A percentile compares a stretch with the other conserved stretches of the same genome.
Conservation (phyloP, 192 early-diverging fungal species). For the Rhizophagus prolifer region DNA sequence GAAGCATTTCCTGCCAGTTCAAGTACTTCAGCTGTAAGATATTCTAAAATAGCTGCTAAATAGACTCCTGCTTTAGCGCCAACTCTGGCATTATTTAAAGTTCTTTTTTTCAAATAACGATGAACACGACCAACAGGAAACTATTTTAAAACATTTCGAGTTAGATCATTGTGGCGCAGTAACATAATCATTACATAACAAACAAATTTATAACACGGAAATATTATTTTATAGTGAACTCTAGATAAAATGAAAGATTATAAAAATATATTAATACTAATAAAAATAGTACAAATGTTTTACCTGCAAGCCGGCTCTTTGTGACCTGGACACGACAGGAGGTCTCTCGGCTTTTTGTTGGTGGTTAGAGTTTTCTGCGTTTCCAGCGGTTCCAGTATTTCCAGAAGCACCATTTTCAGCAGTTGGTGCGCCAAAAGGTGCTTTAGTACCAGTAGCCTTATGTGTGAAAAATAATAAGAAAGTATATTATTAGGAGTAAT, state of each 20-base stretch:
- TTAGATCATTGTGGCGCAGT: background rate
- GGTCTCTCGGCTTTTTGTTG: constrained; percentile 39
- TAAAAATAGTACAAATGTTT: background rate
- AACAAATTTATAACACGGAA: background rate
- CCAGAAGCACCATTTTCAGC: background rate
- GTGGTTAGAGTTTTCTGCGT: background rate
- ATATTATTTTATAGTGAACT: too few relatives aligned
- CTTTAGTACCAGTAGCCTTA: constrained; percentile 19
- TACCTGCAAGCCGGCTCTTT: constrained; percentile 64
- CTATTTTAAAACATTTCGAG: constrained; percentile 38
- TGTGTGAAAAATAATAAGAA: background rate
- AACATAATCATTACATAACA: background rate
- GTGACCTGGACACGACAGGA: constrained; percentile 57
- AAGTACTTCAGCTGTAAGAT: constrained; percentile 89
- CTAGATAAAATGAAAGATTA: too few relatives aligned
- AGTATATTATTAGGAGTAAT: background rate
- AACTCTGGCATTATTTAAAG: constrained; percentile 79
- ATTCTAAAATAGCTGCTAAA: constrained; percentile 89
- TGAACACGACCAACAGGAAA: constrained; percentile 95
- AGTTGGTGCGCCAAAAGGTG: background rate
- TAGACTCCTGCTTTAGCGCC: constrained; percentile 91
- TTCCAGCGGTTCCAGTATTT: constrained; percentile 7
- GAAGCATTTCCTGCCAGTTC: constrained; percentile 93
- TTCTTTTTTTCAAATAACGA: constrained; percentile 82
- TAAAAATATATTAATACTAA: background rate